phyloP scores from a whole-genome alignment of 257 asterid genomes.

The Paraleonurus japonicus region DNA sequence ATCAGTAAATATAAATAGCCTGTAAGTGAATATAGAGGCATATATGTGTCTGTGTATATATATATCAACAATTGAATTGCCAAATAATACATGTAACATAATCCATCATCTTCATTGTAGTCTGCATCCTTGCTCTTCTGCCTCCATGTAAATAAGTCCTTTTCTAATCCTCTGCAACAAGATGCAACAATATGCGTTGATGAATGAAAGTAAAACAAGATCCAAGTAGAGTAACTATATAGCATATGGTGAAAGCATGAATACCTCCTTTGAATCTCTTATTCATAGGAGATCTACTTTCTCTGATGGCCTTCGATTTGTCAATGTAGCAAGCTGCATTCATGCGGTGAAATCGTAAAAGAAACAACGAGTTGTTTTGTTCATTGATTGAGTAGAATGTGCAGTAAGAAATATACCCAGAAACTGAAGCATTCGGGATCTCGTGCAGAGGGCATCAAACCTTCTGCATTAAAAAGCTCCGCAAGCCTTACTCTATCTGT shows the following conservation, averaged over 20 bases:
- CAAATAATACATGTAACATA: constrained; percentile 11
- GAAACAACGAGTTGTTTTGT: not conserved
- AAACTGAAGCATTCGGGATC: constrained; percentile 94
- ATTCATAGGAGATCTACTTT: constrained; percentile 80
- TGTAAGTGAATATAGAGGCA: constrained; percentile 20
- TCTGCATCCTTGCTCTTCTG: constrained; percentile 70
- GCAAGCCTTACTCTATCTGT: constrained; percentile 81
- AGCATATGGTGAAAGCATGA: not conserved
- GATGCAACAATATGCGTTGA: constrained; percentile 28
- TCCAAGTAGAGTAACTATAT: not conserved
- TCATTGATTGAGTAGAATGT: constrained; percentile 19
- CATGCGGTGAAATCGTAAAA: constrained; percentile 8
- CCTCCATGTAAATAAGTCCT: constrained; percentile 68
- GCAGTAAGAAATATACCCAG: constrained; percentile 59
- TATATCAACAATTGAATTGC: constrained; percentile 21
- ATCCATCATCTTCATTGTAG: constrained; percentile 38
- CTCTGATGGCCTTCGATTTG: constrained; percentile 82
- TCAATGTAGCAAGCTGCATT: constrained; percentile 79
- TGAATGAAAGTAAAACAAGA: not conserved
- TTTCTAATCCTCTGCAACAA: constrained; percentile 68
- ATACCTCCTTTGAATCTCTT: constrained; percentile 80
- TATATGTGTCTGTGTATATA: not conserved
- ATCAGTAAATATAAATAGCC: constrained; percentile 31
- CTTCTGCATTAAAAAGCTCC: constrained; percentile 82
- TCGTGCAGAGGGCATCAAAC: constrained; percentile 73